Percentiles rank a stretch among this genome's conserved stretches.
These are phyloP conservation scores for Magnolia changhungtana DNA, from an alignment of 164 flowering plant genomes.

Conservation along the genomic window DNA sequence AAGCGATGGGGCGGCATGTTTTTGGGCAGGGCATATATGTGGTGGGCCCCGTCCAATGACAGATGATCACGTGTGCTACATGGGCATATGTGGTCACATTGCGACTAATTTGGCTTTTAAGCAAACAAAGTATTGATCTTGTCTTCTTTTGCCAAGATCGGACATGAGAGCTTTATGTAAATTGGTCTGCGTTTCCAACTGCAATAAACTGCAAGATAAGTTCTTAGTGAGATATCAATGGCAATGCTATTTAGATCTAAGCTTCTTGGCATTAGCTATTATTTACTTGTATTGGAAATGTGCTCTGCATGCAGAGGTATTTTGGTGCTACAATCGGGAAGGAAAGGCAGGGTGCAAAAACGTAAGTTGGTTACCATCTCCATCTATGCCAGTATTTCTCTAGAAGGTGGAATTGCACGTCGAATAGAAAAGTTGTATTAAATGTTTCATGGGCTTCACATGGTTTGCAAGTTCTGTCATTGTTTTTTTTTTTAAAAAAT, in stretches of 20 bases:
- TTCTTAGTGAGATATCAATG: neutral
- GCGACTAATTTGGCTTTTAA: too few relatives aligned
- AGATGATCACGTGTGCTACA: too few relatives aligned
- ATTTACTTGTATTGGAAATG: neutral
- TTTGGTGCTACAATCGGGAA: constrained; percentile 96
- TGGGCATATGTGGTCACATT: too few relatives aligned
- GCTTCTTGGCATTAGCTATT: neutral
- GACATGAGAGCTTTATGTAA: neutral
- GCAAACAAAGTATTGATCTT: too few relatives aligned
- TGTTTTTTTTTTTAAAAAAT: too few relatives aligned
- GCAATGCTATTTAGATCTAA: neutral
- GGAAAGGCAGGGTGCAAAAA: constrained; percentile 93
- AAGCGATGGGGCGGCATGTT: neutral
- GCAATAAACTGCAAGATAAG: neutral
- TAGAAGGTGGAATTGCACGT: neutral
- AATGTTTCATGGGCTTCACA: neutral
- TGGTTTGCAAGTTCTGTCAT: neutral
- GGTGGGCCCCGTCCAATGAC: neutral
- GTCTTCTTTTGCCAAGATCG: too few relatives aligned
- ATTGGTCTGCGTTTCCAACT: neutral
- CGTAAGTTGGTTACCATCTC: constrained; percentile 46
- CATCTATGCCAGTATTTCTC: neutral
- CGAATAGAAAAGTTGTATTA: too few relatives aligned
- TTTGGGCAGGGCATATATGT: neutral
- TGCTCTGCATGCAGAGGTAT: constrained; percentile 50